These are phyloP conservation scores for Phialophora chinensis DNA, from an alignment of 2,329 filamentous ascomycete species.

Conservation along the genomic window DNA sequence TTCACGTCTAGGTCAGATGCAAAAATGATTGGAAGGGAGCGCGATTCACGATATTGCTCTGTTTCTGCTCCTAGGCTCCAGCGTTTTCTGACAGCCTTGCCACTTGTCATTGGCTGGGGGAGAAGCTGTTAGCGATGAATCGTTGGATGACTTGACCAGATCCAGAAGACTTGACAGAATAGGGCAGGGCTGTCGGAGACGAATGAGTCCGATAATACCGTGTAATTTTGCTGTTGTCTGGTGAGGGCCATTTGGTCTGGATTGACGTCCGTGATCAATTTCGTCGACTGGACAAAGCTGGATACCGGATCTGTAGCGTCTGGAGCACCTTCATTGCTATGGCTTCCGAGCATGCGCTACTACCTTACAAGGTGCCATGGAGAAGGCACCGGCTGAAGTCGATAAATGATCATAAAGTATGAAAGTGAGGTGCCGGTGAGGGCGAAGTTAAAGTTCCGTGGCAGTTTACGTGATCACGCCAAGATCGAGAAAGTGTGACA, in stretches of 20 bases:
- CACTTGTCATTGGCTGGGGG: neutral
- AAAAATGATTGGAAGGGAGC: neutral
- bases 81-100: slow-evolving; percentile 1
- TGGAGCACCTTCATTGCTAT: neutral
- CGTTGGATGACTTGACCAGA: neutral
- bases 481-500: neutral
- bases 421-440: neutral
- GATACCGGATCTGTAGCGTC: neutral
- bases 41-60: neutral
- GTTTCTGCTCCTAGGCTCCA: slow-evolving; percentile 2
- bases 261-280: neutral
- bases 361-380: neutral
- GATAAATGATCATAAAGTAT: neutral
- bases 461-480: neutral
- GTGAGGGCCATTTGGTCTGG: neutral
- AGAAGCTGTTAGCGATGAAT: neutral
- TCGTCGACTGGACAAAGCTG: neutral
- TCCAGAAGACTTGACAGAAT: slow-evolving; percentile 1
- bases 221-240: neutral
- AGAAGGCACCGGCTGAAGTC: neutral
- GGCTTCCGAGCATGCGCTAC: no score
- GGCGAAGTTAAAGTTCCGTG: neutral
- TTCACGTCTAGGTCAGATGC: neutral
- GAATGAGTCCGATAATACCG: neutral
- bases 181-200: slow-evolving; percentile 4